Evolutionary conservation across 495 filamentous ascomycete genomes (phyloP).

Genomic region (Thermothielavioides terrestris): DNA sequence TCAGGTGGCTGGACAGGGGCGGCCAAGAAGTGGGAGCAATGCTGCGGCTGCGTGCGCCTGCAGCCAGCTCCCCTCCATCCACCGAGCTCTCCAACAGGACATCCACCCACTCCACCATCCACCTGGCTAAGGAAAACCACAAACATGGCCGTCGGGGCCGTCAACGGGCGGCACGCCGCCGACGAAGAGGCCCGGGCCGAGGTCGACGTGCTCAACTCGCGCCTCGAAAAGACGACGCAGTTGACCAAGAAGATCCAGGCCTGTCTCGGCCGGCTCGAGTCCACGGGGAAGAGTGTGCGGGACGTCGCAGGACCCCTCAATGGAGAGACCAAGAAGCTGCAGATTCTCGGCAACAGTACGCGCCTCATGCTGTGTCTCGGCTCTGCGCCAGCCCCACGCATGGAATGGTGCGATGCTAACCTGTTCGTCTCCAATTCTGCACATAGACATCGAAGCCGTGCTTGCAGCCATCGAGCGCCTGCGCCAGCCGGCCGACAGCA

Average conservation of each 20-base stretch:
- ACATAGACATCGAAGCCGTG: constrained; percentile 76
- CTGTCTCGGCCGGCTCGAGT: constrained; percentile 74
- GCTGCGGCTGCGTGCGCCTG: constrained; percentile 1
- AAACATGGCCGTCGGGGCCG: constrained; percentile 40
- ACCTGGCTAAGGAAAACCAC: too few species aligned
- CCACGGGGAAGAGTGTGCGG: constrained; percentile 78
- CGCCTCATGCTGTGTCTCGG: constrained; percentile 3
- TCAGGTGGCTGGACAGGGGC: not conserved
- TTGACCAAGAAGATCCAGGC: constrained; percentile 92
- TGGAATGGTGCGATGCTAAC: too few species aligned
- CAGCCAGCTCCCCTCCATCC: not conserved
- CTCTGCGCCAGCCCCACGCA: not conserved
- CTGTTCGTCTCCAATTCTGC: too few species aligned
- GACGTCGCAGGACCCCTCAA: constrained; percentile 89
- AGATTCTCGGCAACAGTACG: constrained; percentile 69
- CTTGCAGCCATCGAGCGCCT: constrained; percentile 79
- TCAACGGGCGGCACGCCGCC: constrained; percentile 40
- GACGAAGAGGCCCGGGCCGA: constrained; percentile 58
- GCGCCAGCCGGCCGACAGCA: constrained; percentile 78
- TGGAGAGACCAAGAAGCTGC: constrained; percentile 82
- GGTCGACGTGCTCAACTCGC: constrained; percentile 57
- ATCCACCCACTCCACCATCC: not conserved
- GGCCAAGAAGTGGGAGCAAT: not conserved
- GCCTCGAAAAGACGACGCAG: constrained; percentile 54
- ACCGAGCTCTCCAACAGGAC: not conserved